These are phyloP conservation scores for Blumeria hordei DNA, from an alignment of 2,329 filamentous ascomycete genomes.

Conservation along the genomic window DNA sequence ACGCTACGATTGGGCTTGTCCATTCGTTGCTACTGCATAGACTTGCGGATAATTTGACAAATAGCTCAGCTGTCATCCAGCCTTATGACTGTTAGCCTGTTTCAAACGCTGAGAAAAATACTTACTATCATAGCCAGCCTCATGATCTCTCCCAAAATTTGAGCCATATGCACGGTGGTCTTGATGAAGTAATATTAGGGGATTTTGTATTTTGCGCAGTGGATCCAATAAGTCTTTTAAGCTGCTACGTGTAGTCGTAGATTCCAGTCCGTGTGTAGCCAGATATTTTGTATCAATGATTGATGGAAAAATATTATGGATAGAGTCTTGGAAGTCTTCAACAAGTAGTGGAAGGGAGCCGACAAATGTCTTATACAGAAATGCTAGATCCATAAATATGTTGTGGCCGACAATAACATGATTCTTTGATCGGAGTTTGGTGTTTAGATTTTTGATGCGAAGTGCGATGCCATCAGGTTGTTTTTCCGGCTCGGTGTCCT, in stretches of 20 bases:
- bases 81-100: slow-evolving; percentile 7
- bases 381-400: slow-evolving; percentile 36
- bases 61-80: slow-evolving; percentile 21
- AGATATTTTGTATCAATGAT: slow-evolving; percentile 39
- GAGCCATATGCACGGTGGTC: slow-evolving; percentile 13
- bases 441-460: slow-evolving; percentile 9
- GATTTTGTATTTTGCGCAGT: slow-evolving; percentile 18
- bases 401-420: slow-evolving; percentile 37
- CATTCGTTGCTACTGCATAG: slow-evolving; percentile 5
- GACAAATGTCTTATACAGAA: slow-evolving; percentile 38
- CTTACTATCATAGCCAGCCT: slow-evolving; percentile 36
- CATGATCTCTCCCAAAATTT: slow-evolving; percentile 18
- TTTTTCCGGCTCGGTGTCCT: slow-evolving; percentile 11
- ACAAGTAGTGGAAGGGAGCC: slow-evolving; percentile 28
- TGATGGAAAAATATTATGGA: slow-evolving; percentile 23
- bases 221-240: slow-evolving; percentile 23
- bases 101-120: slow-evolving; percentile 6
- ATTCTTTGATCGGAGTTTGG: slow-evolving; percentile 10
- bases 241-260: slow-evolving; percentile 20
- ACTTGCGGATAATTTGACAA: slow-evolving; percentile 15
- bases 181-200: slow-evolving; percentile 18
- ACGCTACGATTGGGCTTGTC: background rate
- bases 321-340: slow-evolving; percentile 24
- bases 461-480: slow-evolving; percentile 17
- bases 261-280: slow-evolving; percentile 15